Base-by-base conservation (phyloP, 139 green algal genomes). In the Klebsormidium nitens region DNA sequence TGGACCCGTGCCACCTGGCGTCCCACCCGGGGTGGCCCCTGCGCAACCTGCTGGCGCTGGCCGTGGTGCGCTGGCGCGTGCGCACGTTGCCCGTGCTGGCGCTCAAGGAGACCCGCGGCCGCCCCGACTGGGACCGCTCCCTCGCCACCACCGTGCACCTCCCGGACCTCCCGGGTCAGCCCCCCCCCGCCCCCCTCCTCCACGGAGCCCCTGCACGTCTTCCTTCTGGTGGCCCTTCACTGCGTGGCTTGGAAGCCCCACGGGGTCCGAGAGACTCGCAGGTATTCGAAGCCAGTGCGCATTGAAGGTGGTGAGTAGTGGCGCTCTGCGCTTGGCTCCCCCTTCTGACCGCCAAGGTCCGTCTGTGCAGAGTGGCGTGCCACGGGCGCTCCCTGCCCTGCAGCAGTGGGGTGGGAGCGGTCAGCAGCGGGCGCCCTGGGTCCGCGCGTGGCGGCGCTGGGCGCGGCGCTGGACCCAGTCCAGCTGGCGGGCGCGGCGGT, bases 401-500 rank as follows among this genome's bases (percentile, higher is more conserved):
- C n/a, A n/a, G n/a, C n/a, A n/a, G n/a, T 76, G 5, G 89, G 90
- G 2, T 96, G 91, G 91, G 87, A 96, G 80, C 28, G 71, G 0
- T 87, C 91, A 55, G 64, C 59, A 2, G 28, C 63, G 1, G 89
- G 88, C 4, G 85, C 82, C 77, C 69, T 81, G 40, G 76, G 74
- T n/a, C 82, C 89, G 0, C 64, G 62, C 36, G 23, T 36, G n/a
- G 78, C 82, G 5, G 81, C 95, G 55, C 65, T 97, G 36, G 75
- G 57, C 1, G 38, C 81, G 1, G 42, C 80, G 0, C 87, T 97
- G 80, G 89, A 96, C 72, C 88, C 90, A 0, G 5, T 42, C 64
- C 67, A 42, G 59, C 69, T 82, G 28, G 75, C 75, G 1, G 64
- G 87, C 49, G 77, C 78, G 26, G 89, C 89, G 11, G 86, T 96